These are phyloP conservation scores for Elasticomyces elasticus DNA, from an alignment of 495 filamentous ascomycete genomes.

Conservation along the genomic window DNA sequence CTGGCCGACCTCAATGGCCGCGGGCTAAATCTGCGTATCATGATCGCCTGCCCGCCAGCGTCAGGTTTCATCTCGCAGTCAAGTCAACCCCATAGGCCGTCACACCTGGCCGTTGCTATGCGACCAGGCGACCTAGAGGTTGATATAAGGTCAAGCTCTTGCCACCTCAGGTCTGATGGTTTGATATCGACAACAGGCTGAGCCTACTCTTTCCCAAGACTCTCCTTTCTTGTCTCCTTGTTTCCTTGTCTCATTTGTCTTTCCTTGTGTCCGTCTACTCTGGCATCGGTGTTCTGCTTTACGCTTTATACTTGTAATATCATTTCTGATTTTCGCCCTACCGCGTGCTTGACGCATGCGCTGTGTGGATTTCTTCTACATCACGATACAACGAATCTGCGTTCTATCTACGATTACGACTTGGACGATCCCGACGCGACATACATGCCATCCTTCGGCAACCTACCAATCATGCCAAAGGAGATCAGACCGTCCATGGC, in stretches of 20 bases:
- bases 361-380: neutral
- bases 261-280: conserved; percentile 14
- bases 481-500: conserved; percentile 13
- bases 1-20: neutral
- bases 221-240: conserved; percentile 8
- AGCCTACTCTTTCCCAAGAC: neutral
- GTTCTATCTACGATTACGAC: conserved; percentile 8
- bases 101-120: neutral
- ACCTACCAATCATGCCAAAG: conserved; percentile 22
- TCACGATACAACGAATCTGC: too few species aligned
- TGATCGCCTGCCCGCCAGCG: neutral
- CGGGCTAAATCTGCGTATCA: neutral
- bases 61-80: neutral
- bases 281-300: conserved; percentile 12
- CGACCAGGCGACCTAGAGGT: neutral
- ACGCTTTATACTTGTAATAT: conserved; percentile 1
- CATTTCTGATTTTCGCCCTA: neutral
- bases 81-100: neutral
- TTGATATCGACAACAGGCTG: neutral
- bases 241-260: conserved; percentile 22
- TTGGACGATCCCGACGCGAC: conserved; percentile 5
- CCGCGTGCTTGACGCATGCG: conserved; percentile 8
- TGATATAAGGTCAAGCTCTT: conserved; percentile 10
- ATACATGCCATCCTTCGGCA: conserved; percentile 8
- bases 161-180: conserved; percentile 2